Evolutionary conservation across 805 yeast species (phyloP), one percentile per base, ranked within the genome.

Genomic region (Yarrowia sp.): DNA sequence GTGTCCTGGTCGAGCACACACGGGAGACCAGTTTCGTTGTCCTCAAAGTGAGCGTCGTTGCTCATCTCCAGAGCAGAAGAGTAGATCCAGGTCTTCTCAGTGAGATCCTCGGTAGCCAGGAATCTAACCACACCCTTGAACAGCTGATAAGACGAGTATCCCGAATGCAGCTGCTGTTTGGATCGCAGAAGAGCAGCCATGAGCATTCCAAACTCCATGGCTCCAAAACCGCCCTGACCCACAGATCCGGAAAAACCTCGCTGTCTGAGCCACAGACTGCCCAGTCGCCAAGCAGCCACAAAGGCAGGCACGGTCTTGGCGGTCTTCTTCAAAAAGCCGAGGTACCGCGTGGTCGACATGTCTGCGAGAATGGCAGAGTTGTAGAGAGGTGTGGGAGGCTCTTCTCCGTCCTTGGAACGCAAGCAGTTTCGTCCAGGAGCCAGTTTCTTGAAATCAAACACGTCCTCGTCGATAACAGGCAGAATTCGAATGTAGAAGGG

Each of bases 131-230:
- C 87, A 76, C 97, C 97, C 76, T 91, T 93, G 82, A 95, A 95
- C 65, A 95, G 81, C 79, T 95, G 99, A 76, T 92, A 95, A 26
- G 96, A 89, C 3, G 97, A 92, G 77, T 90, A 94, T 0, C 98
- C 99, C 73, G 88, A 89, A 46, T 92, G 78, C 68, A 95, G 81
- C 32, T 92, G 88, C 74, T 87, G 89, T 14, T 96, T 95, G 72
- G 82, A 83, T 71, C 88, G 87, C 52, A 95, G 80, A 67, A 95
- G 79, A 1, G 92, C 89, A 50, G 97, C 88, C 87, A 92, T 86
- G 64, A 94, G 78, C 46, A 89, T 80, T 40, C 92, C 88, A 77
- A 92, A 92, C 79, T 95, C 98, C 77, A 92, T 92, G 73, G 89
- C 90, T 12, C 98, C 98, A 77, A 95, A 94, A 0, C 98, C 98